phyloP scores from a whole-genome alignment of 305 asterid species.

The Fraxinus nigra region DNA sequence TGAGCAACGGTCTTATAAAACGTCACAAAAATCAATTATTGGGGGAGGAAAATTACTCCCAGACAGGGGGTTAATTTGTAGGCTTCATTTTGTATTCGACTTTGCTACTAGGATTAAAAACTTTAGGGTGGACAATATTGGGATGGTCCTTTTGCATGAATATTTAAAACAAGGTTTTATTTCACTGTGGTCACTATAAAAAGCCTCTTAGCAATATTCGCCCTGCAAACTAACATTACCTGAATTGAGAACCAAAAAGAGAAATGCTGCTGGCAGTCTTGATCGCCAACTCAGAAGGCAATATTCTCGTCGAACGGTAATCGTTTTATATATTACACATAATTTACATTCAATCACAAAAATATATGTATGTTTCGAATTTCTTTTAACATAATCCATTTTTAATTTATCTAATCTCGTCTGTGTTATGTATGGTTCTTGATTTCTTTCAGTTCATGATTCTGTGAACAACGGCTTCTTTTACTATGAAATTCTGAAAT shows the following conservation, averaged over 20 bases:
- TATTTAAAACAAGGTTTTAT: not conserved
- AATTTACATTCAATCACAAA: not conserved
- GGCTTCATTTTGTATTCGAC: not conserved
- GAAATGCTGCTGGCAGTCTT: constrained; percentile 84
- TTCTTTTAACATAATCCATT: not conserved
- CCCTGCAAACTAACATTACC: not conserved
- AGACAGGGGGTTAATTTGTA: too few relatives aligned
- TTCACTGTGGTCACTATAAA: not conserved
- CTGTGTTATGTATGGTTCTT: not conserved
- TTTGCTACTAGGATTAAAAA: not conserved
- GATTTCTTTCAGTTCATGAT: not conserved
- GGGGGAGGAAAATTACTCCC: too few relatives aligned
- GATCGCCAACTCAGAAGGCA: constrained; percentile 92
- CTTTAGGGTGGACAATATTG: not conserved
- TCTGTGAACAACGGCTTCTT: constrained; percentile 4
- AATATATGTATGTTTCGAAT: not conserved
- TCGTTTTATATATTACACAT: not conserved
- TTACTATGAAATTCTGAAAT: not conserved
- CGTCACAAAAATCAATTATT: too few relatives aligned
- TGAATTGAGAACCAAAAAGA: not conserved
- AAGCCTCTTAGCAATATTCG: not conserved
- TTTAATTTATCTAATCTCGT: constrained; percentile 13
- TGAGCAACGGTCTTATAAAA: too few relatives aligned
- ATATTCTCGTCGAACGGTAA: constrained; percentile 95
- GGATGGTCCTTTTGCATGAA: not conserved